These are phyloP conservation scores for Streptanthus diversifolius DNA, from an alignment of 345 rosid species.

Conservation along the genomic window DNA sequence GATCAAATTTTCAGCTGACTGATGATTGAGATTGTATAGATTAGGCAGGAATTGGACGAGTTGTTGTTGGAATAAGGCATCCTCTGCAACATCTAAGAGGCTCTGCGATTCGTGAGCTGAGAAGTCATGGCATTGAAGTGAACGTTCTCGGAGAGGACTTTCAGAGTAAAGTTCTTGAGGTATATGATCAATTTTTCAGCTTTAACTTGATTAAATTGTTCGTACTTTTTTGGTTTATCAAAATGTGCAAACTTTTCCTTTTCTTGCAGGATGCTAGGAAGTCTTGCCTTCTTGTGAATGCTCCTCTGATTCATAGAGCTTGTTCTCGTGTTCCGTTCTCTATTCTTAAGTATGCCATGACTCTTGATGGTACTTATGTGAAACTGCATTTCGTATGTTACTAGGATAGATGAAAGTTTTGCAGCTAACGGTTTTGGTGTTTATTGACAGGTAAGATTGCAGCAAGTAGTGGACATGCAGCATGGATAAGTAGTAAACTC, in stretches of 20 bases:
- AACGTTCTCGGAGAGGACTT: constrained; percentile 93
- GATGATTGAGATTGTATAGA: constrained; percentile 43
- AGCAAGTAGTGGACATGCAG: constrained; percentile 84
- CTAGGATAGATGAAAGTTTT: not conserved
- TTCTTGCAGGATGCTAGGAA: constrained; percentile 68
- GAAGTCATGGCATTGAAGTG: constrained; percentile 75
- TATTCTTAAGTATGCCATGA: constrained; percentile 94
- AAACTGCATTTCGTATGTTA: not conserved
- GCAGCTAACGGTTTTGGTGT: not conserved
- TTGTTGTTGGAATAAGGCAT: constrained; percentile 84
- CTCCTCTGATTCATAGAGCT: constrained; percentile 81
- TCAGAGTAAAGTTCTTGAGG: constrained; percentile 72
- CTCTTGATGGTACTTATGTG: constrained; percentile 73
- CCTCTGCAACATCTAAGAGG: constrained; percentile 91
- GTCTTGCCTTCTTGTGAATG: constrained; percentile 78
- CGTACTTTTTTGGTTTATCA: not conserved
- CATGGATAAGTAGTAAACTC: constrained; percentile 86
- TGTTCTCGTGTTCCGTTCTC: constrained; percentile 83
- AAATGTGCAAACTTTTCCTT: not conserved
- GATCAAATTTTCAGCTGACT: not conserved
- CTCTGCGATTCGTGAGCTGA: constrained; percentile 61
- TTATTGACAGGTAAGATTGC: constrained; percentile 79
- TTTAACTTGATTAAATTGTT: not conserved
- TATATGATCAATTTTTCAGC: constrained; percentile 18
- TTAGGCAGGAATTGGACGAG: constrained; percentile 87